phyloP scores from a whole-genome alignment of 2,329 filamentous ascomycete species.

The Monosporascus sp. region DNA sequence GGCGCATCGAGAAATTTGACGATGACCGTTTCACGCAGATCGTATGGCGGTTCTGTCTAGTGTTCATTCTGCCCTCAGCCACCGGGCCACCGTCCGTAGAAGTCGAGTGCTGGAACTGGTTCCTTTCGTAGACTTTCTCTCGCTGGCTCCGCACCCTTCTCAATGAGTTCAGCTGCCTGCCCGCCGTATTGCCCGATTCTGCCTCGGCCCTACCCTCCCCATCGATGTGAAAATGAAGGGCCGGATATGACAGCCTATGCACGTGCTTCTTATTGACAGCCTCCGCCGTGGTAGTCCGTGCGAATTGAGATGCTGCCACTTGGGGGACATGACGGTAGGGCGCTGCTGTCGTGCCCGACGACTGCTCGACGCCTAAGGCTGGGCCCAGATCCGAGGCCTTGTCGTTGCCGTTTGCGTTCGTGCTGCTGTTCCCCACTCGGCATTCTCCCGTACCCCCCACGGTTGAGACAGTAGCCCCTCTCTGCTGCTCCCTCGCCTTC shows the following conservation, averaged over 20 bases:
- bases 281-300: conserved; percentile 45
- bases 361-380: too few relatives aligned
- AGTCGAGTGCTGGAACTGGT: conserved; percentile 37
- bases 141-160: conserved; percentile 33
- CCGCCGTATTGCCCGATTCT: conserved; percentile 25
- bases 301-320: conserved; percentile 50
- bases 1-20: neutral
- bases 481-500: neutral
- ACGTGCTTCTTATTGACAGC: conserved; percentile 28
- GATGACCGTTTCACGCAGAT: neutral
- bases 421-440: neutral
- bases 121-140: conserved; percentile 34
- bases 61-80: conserved; percentile 2
- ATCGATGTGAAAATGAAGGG: conserved; percentile 34
- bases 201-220: conserved; percentile 18
- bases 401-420: conserved; percentile 2
- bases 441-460: neutral
- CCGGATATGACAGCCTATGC: conserved; percentile 39
- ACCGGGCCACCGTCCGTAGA: conserved; percentile 23
- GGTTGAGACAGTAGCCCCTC: neutral
- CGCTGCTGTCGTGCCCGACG: conserved; percentile 4
- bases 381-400: conserved; percentile 3
- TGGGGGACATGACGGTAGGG: conserved; percentile 47
- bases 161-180: conserved; percentile 31
- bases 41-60: neutral